Evolutionary conservation across 805 yeast genomes (phyloP).

Genomic region (Pichia cabralensis): DNA sequence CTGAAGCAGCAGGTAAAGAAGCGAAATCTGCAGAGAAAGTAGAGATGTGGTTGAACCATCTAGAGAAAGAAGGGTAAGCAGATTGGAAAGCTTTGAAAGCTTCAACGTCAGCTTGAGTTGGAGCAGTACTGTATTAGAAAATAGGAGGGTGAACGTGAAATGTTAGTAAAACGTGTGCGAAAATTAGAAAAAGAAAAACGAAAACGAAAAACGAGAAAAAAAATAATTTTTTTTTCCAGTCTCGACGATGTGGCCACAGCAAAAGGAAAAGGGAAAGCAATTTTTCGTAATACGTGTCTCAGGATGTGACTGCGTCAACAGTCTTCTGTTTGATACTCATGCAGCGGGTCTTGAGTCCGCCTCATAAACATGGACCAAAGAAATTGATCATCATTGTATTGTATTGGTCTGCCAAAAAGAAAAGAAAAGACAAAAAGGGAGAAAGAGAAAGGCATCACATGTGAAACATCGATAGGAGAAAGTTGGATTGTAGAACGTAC

Average conservation of each 20-base stretch:
- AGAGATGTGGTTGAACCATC: conserved; percentile 99
- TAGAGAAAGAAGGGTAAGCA: conserved; percentile 86
- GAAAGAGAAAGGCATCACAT: neutral
- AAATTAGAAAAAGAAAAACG: neutral
- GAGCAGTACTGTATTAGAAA: conserved; percentile 51
- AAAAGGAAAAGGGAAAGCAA: neutral
- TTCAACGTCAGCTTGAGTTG: conserved; percentile 92
- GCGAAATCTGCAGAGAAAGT: conserved; percentile 81
- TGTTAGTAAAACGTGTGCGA: too few species aligned
- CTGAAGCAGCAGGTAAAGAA: conserved; percentile 69
- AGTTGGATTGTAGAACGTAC: conserved; percentile 45
- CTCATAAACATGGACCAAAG: conserved; percentile 96
- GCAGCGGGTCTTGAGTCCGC: conserved; percentile 91
- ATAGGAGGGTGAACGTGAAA: neutral
- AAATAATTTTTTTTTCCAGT: too few species aligned
- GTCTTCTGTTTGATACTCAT: conserved; percentile 63
- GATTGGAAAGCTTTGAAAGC: conserved; percentile 90
- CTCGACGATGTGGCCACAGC: too few species aligned
- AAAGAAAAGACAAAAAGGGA: neutral
- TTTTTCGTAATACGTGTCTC: too few species aligned
- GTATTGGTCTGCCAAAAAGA: neutral
- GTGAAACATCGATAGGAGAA: too few species aligned
- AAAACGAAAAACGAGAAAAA: neutral
- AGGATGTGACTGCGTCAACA: conserved; percentile 20
- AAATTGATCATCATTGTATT: conserved; percentile 50